These are phyloP conservation scores for Puccinia horiana DNA, from an alignment of 1,284 basidiomycete genomes.

Conservation along the genomic window DNA sequence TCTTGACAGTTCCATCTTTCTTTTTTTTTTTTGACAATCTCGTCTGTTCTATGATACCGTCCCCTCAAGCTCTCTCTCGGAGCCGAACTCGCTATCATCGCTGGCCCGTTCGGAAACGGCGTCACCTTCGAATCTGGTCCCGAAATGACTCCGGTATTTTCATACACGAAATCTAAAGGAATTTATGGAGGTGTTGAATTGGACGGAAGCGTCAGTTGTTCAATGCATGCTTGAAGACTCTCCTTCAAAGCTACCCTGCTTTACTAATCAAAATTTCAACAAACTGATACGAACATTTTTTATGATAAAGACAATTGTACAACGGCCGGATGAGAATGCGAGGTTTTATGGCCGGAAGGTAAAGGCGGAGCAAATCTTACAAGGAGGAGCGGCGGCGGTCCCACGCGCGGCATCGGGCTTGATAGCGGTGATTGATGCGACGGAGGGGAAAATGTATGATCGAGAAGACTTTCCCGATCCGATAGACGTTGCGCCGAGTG, in stretches of 20 bases:
- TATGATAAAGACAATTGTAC: neutral
- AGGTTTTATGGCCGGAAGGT: constrained; percentile 43
- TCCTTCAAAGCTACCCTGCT: neutral
- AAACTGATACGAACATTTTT: neutral
- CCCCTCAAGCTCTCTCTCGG: constrained; percentile 56
- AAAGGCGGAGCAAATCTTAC: constrained; percentile 35
- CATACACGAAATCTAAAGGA: constrained; percentile 58
- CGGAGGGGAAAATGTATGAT: constrained; percentile 36
- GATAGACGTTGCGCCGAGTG: constrained; percentile 44
- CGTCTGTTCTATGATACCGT: constrained; percentile 52
- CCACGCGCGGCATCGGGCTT: constrained; percentile 35
- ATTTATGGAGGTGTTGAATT: constrained; percentile 58
- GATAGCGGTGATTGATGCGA: constrained; percentile 33
- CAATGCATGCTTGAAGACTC: neutral
- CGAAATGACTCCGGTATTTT: constrained; percentile 56
- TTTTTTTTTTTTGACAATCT: constrained; percentile 42
- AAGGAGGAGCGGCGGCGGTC: constrained; percentile 39
- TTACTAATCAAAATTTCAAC: neutral
- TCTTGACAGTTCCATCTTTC: neutral
- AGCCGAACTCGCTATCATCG: constrained; percentile 55
- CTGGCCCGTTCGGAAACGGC: constrained; percentile 59
- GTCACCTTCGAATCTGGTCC: constrained; percentile 56
- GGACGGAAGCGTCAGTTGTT: constrained; percentile 55
- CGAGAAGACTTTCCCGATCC: constrained; percentile 26
- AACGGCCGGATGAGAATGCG: constrained; percentile 36